These are phyloP conservation scores for Penicillium sp. DNA, from an alignment of 2,329 filamentous ascomycete genomes.

Conservation along the genomic window DNA sequence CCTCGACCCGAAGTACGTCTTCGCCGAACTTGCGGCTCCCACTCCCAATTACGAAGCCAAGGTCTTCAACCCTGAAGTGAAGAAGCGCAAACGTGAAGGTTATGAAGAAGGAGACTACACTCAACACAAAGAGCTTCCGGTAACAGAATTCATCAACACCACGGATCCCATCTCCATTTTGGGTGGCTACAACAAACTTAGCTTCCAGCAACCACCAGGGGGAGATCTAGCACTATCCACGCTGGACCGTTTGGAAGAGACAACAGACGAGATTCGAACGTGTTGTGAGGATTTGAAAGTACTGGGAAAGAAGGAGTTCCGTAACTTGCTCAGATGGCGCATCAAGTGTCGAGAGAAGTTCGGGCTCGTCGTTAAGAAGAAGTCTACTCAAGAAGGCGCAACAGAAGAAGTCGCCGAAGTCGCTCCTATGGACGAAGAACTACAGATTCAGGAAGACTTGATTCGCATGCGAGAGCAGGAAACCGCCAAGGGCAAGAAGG, in stretches of 20 bases:
- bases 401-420: conserved; percentile 75
- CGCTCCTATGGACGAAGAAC: conserved; percentile 89
- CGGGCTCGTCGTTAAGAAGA: conserved; percentile 75
- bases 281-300: conserved; percentile 85
- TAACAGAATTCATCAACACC: conserved; percentile 91
- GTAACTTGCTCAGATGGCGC: conserved; percentile 82
- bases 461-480: conserved; percentile 78
- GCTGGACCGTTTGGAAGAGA: conserved; percentile 79
- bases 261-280: conserved; percentile 72
- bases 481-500: conserved; percentile 70
- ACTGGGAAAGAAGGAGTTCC: conserved; percentile 90
- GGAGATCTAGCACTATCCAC: conserved; percentile 84
- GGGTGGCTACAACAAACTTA: conserved; percentile 76
- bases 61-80: conserved; percentile 94
- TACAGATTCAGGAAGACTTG: conserved; percentile 83
- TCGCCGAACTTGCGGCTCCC: conserved; percentile 81
- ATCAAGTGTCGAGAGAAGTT: conserved; percentile 86
- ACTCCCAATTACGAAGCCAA: conserved; percentile 95
- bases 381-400: conserved; percentile 48
- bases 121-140: conserved; percentile 82
- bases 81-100: conserved; percentile 95
- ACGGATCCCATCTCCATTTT: conserved; percentile 89
- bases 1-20: conserved; percentile 82
- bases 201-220: conserved; percentile 74
- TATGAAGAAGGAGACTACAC: conserved; percentile 95